These are phyloP conservation scores for Acidomyces sp. DNA, from an alignment of 495 filamentous ascomycete species.

Conservation along the genomic window DNA sequence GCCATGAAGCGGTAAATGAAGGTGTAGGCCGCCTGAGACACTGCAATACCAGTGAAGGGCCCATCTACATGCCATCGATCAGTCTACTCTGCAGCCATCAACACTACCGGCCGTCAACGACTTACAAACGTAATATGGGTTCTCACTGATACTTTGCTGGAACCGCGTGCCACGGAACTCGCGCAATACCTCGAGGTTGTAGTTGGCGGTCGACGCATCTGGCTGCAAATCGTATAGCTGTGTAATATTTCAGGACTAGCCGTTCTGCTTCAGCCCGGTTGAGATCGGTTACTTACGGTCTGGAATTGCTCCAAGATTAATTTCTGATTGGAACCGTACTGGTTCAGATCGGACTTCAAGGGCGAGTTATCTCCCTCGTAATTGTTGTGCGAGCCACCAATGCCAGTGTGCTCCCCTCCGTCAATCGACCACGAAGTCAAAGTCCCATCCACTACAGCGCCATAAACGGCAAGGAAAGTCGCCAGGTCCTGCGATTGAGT, in stretches of 20 bases:
- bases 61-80: constrained; percentile 1
- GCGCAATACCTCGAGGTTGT: constrained; percentile 22
- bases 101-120: background rate
- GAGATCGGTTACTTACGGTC: constrained; percentile 3
- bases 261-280: background rate
- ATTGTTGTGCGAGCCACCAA: constrained; percentile 43
- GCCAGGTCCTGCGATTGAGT: constrained; percentile 34
- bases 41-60: constrained; percentile 23
- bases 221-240: constrained; percentile 27
- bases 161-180: constrained; percentile 23
- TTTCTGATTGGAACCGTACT: constrained; percentile 31
- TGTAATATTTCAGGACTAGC: background rate
- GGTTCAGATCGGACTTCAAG: constrained; percentile 34
- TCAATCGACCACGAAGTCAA: constrained; percentile 24
- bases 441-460: constrained; percentile 39
- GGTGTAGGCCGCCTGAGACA: constrained; percentile 19
- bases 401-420: constrained; percentile 30
- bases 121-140: constrained; percentile 27
- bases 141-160: constrained; percentile 25
- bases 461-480: constrained; percentile 38
- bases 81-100: background rate
- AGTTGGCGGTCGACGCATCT: constrained; percentile 24
- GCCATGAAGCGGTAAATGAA: constrained; percentile 29
- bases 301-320: constrained; percentile 36
- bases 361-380: constrained; percentile 45